phyloP scores from a whole-genome alignment of 176 grass and related monocot genomes.

The Avena eriantha region DNA sequence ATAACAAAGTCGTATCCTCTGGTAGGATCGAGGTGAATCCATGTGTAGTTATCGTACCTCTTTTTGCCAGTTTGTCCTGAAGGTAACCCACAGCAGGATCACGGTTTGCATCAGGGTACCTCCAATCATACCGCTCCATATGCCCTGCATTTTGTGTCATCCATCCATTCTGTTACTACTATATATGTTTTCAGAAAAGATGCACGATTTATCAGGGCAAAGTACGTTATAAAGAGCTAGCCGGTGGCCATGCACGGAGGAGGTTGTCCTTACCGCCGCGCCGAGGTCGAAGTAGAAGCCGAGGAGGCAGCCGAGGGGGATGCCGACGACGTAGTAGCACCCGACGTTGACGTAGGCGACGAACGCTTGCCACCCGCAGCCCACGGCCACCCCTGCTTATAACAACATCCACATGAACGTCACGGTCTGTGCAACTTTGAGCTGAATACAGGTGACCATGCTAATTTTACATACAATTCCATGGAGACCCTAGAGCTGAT shows the following conservation, averaged over 20 bases:
- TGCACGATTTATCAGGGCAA: not conserved
- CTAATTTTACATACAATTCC: too few species aligned
- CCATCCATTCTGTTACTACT: not conserved
- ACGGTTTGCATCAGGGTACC: conserved; percentile 77
- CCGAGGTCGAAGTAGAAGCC: conserved; percentile 56
- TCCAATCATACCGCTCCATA: conserved; percentile 84
- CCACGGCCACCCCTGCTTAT: conserved; percentile 44
- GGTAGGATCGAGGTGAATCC: too few species aligned
- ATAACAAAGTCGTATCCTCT: too few species aligned
- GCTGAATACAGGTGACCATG: accelerated
- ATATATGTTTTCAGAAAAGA: not conserved
- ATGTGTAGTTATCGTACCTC: conserved; percentile 53
- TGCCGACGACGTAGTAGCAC: conserved; percentile 50
- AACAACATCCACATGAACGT: not conserved
- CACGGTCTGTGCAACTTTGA: not conserved
- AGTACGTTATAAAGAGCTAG: too few species aligned
- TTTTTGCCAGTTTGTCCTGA: conserved; percentile 71
- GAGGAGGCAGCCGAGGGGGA: conserved; percentile 45
- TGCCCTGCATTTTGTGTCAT: conserved; percentile 53
- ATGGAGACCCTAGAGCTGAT: not conserved
- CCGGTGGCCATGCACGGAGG: not conserved
- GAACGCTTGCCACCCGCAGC: conserved; percentile 58
- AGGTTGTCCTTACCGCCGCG: not conserved
- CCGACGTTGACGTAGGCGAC: conserved; percentile 54
- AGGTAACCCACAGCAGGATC: conserved; percentile 72